Conservation (phyloP, 192 early-diverging fungal species). For the Globomyces pollinis-pini region DNA sequence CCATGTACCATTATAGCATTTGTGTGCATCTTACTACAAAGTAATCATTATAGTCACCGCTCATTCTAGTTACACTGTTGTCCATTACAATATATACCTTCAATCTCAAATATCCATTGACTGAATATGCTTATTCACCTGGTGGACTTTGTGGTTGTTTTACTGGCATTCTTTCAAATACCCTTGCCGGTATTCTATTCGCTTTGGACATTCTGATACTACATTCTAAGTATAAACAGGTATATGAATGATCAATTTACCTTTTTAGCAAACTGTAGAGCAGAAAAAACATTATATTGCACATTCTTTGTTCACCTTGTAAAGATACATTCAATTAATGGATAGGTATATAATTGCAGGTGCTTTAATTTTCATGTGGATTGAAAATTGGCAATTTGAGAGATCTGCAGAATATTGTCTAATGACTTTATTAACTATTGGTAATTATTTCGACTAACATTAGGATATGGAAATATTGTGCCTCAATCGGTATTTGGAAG, state of each 20-base stretch:
- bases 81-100: background rate
- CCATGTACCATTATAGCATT: background rate
- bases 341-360: constrained; percentile 19
- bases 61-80: background rate
- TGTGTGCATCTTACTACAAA: background rate
- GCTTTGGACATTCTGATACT: background rate
- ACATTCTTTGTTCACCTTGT: constrained; percentile 3
- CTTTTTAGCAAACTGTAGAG: constrained; percentile 2
- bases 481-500: background rate
- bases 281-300: constrained; percentile 7
- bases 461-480: constrained; percentile 8
- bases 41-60: background rate
- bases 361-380: background rate
- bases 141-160: background rate
- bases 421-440: constrained; percentile 11
- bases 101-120: background rate
- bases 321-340: background rate
- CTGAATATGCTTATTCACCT: background rate
- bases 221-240: background rate
- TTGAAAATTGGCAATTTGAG: constrained; percentile 8
- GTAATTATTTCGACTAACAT: no score
- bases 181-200: background rate
- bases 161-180: background rate
- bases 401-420: background rate
- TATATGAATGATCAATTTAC: no score